phyloP scores from a whole-genome alignment of 2,329 filamentous ascomycete species.

The Xylariaceae sp. region DNA sequence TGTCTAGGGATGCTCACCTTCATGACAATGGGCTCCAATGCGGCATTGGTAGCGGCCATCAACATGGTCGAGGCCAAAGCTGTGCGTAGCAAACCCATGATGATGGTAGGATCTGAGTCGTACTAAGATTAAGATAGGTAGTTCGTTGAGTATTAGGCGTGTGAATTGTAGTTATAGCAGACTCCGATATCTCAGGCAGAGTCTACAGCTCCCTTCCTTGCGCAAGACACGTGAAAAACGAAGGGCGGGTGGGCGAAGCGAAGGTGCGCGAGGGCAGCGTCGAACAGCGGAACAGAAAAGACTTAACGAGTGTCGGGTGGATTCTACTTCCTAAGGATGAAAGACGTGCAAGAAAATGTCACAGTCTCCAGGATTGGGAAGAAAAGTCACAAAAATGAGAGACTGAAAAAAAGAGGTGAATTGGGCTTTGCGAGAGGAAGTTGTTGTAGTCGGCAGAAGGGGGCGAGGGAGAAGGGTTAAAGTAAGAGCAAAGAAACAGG shows the following conservation, averaged over 20 bases:
- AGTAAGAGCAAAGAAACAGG: conserved; percentile 18
- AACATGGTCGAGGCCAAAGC: conserved; percentile 28
- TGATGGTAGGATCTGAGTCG: neutral
- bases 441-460: neutral
- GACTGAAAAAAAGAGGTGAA: conserved; percentile 2
- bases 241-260: neutral
- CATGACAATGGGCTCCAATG: conserved; percentile 32
- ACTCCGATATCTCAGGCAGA: conserved; percentile 2
- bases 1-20: conserved; percentile 23
- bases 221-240: conserved; percentile 6
- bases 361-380: conserved; percentile 10
- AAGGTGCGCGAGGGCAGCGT: conserved; percentile 23
- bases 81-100: conserved; percentile 30
- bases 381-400: conserved; percentile 16
- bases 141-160: neutral
- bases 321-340: conserved; percentile 18
- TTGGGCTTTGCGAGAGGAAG: conserved; percentile 4
- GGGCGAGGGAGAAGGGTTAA: conserved; percentile 14
- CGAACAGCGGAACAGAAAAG: neutral
- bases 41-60: conserved; percentile 25
- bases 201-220: conserved; percentile 5
- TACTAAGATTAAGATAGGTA: neutral
- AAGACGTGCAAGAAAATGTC: conserved; percentile 18
- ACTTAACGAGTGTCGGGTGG: conserved; percentile 18
- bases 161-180: neutral